Conservation (phyloP, 2,329 filamentous ascomycete genomes). For the Knufia petricola region DNA sequence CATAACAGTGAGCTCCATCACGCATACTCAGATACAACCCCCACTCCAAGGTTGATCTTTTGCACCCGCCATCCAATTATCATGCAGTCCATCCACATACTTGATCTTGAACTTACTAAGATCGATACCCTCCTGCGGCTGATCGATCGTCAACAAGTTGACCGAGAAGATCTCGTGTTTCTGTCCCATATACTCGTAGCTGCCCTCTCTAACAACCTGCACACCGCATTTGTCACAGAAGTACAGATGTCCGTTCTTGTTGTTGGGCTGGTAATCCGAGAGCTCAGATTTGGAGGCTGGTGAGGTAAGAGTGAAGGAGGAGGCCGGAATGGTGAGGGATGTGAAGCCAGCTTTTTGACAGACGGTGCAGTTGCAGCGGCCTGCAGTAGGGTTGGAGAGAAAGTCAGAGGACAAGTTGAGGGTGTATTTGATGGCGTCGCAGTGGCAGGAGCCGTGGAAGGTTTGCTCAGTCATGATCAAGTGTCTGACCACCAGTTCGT, state of each 20-base stretch:
- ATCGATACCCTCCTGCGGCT: conserved; percentile 21
- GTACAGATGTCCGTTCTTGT: not conserved
- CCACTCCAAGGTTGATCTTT: conserved; percentile 13
- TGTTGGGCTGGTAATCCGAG: conserved; percentile 13
- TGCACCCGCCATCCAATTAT: conserved; percentile 11
- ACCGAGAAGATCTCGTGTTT: conserved; percentile 13
- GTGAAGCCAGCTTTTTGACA: conserved; percentile 19
- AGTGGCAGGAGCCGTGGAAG: conserved; percentile 45
- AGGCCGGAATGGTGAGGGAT: conserved; percentile 10
- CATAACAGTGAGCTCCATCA: no score
- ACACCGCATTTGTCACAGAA: not conserved
- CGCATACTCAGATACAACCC: not conserved
- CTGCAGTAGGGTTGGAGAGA: conserved; percentile 9
- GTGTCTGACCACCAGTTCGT: no score
- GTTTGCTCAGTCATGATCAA: conserved; percentile 17
- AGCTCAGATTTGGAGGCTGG: conserved; percentile 12
- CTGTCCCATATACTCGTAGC: conserved; percentile 11
- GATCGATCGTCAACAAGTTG: conserved; percentile 19
- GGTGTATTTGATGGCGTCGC: conserved; percentile 44
- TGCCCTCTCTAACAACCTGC: conserved; percentile 5
- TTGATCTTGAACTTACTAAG: conserved; percentile 15
- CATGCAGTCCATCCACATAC: conserved; percentile 16
- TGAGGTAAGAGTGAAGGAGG: no score
- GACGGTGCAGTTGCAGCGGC: conserved; percentile 22
- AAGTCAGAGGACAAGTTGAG: conserved; percentile 26